These are phyloP conservation scores for Flueggea neowawraea DNA, from an alignment of 441 rosid species.

Conservation along the genomic window DNA sequence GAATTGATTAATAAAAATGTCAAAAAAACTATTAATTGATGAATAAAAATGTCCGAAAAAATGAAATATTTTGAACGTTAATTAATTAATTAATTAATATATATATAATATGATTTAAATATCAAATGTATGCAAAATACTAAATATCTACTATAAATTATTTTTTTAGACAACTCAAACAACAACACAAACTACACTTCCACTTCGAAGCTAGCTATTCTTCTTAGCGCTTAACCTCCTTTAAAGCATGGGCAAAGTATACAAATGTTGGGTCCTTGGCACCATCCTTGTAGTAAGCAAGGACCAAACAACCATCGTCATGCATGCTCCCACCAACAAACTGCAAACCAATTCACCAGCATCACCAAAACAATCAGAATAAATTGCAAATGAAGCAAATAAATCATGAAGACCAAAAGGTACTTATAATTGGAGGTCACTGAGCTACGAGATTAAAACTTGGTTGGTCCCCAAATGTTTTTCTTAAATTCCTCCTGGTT, in stretches of 20 bases:
- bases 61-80: too few species aligned
- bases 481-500: conserved; percentile 61
- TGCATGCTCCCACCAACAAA: conserved; percentile 97
- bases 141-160: too few species aligned
- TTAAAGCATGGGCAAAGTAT: conserved; percentile 79
- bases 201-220: conserved; percentile 18
- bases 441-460: conserved; percentile 77
- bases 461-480: conserved; percentile 83
- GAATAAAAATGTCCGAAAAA: too few species aligned
- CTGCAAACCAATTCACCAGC: conserved; percentile 27
- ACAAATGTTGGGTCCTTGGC: conserved; percentile 92
- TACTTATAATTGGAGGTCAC: conserved; percentile 90
- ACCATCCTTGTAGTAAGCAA: conserved; percentile 98
- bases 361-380: background rate
- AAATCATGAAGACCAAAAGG: background rate
- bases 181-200: too few species aligned
- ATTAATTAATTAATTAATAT: too few species aligned
- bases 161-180: too few species aligned
- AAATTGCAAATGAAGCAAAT: background rate
- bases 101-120: too few species aligned
- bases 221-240: conserved; percentile 89
- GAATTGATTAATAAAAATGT: too few species aligned
- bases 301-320: conserved; percentile 67
- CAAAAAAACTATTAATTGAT: too few species aligned
- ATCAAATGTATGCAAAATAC: too few species aligned